Base-by-base conservation (phyloP, 192 early-diverging fungal species). In the Umbelopsis vinacea region DNA sequence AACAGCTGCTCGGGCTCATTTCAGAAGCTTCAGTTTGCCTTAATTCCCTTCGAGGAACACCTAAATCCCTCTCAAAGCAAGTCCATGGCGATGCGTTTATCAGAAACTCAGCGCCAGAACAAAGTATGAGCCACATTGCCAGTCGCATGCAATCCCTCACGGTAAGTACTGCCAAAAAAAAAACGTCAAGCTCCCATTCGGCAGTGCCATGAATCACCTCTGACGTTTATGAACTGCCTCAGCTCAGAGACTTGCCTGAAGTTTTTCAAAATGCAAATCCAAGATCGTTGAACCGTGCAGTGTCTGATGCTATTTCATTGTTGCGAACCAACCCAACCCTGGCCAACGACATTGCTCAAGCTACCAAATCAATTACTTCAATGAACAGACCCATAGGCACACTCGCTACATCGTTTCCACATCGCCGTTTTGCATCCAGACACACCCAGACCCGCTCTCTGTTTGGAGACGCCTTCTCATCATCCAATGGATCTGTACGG, bases 401-500 rank as follows among this genome's bases (percentile, higher is more conserved):
- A 5, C 33, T 63, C 5, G 29, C 57, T n/a, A 37, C 57, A 8
- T 63, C 57, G 33, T 37, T 29, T 12, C 26, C 57, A 37, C 57
- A 35, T 35, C 33, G 33, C 14, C 57, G 29, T 1, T 63, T 63
- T 14, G 26, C 26, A 26, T 29, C 23, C 33, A 29, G 6, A 29
- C 35, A 17, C 11, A 38, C 57, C 14, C 57, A 63, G 4, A 29
- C 29, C 11, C 23, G 57, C 7, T 0, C 26, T 1, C 11, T 63
- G 1, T 63, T 63, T 37, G 57, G 57, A 1, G 57, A 63, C 35
- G 50, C 70, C 33, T 53, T 71, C 17, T 55, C 37, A 46, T 53
- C 60, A 38, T 52, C 53, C n/a, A 52, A 38, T n/a, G 47, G 29
- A 33, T 24, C 85, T 15, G 77, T 81, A 46, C 77, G 85, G 14